phyloP scores from a whole-genome alignment of 2,329 filamentous ascomycete species.

The Arthrinium puccinioides region DNA sequence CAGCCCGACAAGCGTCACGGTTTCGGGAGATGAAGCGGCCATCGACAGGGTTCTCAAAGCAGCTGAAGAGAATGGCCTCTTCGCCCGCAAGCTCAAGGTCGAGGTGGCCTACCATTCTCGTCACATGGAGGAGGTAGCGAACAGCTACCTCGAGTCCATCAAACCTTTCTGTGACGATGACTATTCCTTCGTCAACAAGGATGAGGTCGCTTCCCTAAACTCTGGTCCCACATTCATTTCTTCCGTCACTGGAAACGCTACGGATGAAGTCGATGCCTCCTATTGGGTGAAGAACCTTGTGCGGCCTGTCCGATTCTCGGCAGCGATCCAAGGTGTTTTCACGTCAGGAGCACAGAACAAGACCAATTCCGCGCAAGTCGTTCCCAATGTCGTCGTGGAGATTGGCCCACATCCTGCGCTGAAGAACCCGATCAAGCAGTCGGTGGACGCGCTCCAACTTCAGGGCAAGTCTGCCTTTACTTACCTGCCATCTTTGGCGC shows the following conservation, averaged over 20 bases:
- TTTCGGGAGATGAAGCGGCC: neutral
- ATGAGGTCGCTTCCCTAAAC: neutral
- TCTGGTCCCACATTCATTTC: slow-evolving; percentile 1
- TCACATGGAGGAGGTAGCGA: slow-evolving; percentile 22
- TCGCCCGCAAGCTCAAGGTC: slow-evolving; percentile 16
- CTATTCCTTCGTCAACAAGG: neutral
- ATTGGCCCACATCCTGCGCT: slow-evolving; percentile 23
- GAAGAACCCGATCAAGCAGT: slow-evolving; percentile 24
- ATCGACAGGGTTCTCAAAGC: slow-evolving; percentile 4
- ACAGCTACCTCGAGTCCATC: slow-evolving; percentile 14
- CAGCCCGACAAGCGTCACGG: slow-evolving; percentile 1
- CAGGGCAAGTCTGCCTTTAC: neutral
- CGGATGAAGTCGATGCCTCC: slow-evolving; percentile 7
- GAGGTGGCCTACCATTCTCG: slow-evolving; percentile 21
- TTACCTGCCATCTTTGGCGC: neutral
- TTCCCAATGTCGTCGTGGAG: slow-evolving; percentile 11
- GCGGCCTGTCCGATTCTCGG: slow-evolving; percentile 24
- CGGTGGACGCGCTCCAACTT: slow-evolving; percentile 1
- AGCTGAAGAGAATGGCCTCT: slow-evolving; percentile 9
- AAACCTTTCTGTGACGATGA: slow-evolving; percentile 2
- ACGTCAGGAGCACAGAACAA: neutral
- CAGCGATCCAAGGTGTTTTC: slow-evolving; percentile 14
- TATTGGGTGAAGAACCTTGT: slow-evolving; percentile 30
- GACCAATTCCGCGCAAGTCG: slow-evolving; percentile 5
- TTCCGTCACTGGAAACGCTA: neutral